A percentile compares a stretch with the other conserved stretches of the same genome.
phyloP scores from a whole-genome alignment of 805 yeast species.

The Candida chauliodis region DNA sequence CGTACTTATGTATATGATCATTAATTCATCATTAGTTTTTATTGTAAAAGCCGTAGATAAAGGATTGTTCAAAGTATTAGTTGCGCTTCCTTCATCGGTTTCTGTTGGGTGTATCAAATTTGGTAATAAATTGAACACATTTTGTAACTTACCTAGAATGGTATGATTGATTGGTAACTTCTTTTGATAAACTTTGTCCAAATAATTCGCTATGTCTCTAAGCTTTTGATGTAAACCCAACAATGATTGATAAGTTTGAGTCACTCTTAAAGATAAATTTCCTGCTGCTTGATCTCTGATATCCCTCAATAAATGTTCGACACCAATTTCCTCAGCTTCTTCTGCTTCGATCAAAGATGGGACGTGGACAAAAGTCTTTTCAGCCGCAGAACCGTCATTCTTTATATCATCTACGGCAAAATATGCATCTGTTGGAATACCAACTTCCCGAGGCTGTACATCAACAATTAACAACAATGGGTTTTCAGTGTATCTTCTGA shows the following conservation, averaged over 20 bases:
- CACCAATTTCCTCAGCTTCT: conserved; percentile 99
- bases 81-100: conserved; percentile 12
- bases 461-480: conserved; percentile 90
- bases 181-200: conserved; percentile 67
- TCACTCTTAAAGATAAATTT: conserved; percentile 76
- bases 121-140: conserved; percentile 89
- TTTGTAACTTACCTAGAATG: conserved; percentile 89
- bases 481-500: conserved; percentile 74
- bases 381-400: conserved; percentile 92
- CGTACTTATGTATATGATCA: conserved; percentile 87
- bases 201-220: conserved; percentile 70
- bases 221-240: conserved; percentile 81
- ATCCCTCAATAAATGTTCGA: conserved; percentile 91
- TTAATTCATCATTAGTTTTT: conserved; percentile 93
- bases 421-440: conserved; percentile 95
- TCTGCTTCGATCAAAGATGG: conserved; percentile 94
- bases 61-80: conserved; percentile 38
- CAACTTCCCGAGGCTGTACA: conserved; percentile 79
- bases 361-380: conserved; percentile 87
- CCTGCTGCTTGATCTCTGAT: conserved; percentile 97
- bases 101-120: conserved; percentile 46
- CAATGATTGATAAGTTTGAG: conserved; percentile 84
- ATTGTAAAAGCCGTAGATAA: conserved; percentile 79
- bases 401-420: conserved; percentile 91
- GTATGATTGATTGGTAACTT: conserved; percentile 84